Percentiles rank a stretch among this genome's conserved stretches.
Conservation (phyloP, 768 basidiomycete genomes). For the Auriscalpium microsporum region DNA sequence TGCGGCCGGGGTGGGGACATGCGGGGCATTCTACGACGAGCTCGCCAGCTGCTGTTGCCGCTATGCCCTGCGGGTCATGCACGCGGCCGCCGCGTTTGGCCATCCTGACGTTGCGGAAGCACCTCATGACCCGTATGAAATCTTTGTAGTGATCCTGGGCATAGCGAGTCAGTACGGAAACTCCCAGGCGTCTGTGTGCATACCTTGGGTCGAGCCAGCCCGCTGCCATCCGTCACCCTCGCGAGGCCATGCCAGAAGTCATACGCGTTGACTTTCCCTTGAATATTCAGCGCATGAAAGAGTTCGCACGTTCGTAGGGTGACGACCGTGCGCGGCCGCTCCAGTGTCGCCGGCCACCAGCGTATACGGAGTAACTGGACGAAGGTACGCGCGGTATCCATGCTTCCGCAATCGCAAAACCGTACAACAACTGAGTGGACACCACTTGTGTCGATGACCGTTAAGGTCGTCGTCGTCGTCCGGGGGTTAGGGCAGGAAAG, state of each 20-base stretch:
- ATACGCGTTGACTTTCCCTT: constrained; percentile 8
- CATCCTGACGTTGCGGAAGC: neutral
- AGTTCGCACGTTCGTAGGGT: constrained; percentile 11
- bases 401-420: neutral
- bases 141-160: neutral
- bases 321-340: constrained; percentile 7
- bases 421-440: neutral
- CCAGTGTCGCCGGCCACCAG: constrained; percentile 13
- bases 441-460: neutral
- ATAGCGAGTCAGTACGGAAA: neutral
- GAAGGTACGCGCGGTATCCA: neutral
- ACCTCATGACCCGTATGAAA: constrained; percentile 10
- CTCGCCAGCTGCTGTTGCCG: neutral
- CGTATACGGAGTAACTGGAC: constrained; percentile 3
- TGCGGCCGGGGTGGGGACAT: constrained; percentile 3
- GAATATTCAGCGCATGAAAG: constrained; percentile 6
- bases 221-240: constrained; percentile 4
- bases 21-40: no score
- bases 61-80: neutral
- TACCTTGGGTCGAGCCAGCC: neutral
- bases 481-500: neutral
- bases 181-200: neutral
- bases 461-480: neutral
- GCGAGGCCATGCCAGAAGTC: no score
- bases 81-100: neutral